These are phyloP conservation scores for Ophiocordyceps robertsii DNA, from an alignment of 2,329 filamentous ascomycete species.

Conservation along the genomic window DNA sequence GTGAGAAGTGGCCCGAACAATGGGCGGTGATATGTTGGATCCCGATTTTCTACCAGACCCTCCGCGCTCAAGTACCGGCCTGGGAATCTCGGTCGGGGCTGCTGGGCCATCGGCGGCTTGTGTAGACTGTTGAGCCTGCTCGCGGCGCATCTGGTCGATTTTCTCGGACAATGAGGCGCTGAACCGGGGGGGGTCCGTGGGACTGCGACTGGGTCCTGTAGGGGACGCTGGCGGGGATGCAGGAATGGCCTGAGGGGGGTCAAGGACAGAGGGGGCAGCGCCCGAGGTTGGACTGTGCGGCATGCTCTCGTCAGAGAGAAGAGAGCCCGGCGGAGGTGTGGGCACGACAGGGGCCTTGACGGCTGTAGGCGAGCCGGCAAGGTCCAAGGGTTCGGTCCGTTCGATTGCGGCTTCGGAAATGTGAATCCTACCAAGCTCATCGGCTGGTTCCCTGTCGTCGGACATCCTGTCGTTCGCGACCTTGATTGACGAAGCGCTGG, in stretches of 20 bases:
- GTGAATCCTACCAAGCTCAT: constrained; percentile 17
- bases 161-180: constrained; percentile 26
- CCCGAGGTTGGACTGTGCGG: not conserved
- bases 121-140: constrained; percentile 20
- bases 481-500: constrained; percentile 14
- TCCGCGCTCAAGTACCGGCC: constrained; percentile 18
- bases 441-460: constrained; percentile 9
- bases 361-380: constrained; percentile 24
- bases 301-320: not conserved
- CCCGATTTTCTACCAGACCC: constrained; percentile 29
- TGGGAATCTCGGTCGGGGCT: constrained; percentile 9
- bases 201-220: constrained; percentile 5
- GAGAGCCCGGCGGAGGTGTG: not conserved
- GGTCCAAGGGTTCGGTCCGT: constrained; percentile 35
- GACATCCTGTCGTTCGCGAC: constrained; percentile 4
- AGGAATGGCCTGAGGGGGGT: not conserved
- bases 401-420: constrained; percentile 24
- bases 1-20: constrained; percentile 39
- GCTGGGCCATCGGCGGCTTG: constrained; percentile 8
- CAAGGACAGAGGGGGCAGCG: not conserved
- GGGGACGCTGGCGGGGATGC: constrained; percentile 11
- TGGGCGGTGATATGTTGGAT: constrained; percentile 34
- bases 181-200: constrained; percentile 6
- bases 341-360: constrained; percentile 8
- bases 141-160: constrained; percentile 37